Conservation (phyloP, 768 basidiomycete genomes). For the Lactarius sp. region DNA sequence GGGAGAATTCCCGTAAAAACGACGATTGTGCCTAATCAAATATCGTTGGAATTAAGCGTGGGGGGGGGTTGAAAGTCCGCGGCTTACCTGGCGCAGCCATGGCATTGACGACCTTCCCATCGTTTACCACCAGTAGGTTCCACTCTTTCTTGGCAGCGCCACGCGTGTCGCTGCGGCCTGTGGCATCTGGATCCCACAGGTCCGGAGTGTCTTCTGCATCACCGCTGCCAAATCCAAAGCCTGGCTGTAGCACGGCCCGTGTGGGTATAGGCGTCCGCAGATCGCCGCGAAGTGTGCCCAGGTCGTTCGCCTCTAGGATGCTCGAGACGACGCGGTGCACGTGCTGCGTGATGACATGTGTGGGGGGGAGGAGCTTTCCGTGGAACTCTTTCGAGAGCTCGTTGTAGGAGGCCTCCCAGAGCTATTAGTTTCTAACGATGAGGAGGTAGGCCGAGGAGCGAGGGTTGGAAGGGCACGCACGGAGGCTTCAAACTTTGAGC, state of each 20-base stretch:
- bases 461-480: conserved; percentile 33
- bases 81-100: conserved; percentile 62
- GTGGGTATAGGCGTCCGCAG: conserved; percentile 25
- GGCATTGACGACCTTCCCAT: conserved; percentile 67
- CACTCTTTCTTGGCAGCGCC: conserved; percentile 37
- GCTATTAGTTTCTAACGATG: conserved; percentile 29
- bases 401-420: conserved; percentile 40
- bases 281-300: conserved; percentile 53
- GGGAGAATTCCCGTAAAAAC: conserved; percentile 90
- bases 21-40: conserved; percentile 59
- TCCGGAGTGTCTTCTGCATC: conserved; percentile 3
- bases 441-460: not conserved
- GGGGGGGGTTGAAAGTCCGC: not conserved
- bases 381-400: conserved; percentile 50
- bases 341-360: conserved; percentile 60
- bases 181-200: conserved; percentile 29
- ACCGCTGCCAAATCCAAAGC: conserved; percentile 21
- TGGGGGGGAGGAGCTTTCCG: conserved; percentile 53
- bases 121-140: conserved; percentile 76
- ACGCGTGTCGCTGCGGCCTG: not conserved
- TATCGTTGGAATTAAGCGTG: not conserved
- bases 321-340: conserved; percentile 65
- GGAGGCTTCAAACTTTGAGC: conserved; percentile 49
- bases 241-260: conserved; percentile 24
- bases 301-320: conserved; percentile 65